These are phyloP conservation scores for Hyphopichia fennica DNA, from an alignment of 1,139 yeast genomes.

Conservation along the genomic window DNA sequence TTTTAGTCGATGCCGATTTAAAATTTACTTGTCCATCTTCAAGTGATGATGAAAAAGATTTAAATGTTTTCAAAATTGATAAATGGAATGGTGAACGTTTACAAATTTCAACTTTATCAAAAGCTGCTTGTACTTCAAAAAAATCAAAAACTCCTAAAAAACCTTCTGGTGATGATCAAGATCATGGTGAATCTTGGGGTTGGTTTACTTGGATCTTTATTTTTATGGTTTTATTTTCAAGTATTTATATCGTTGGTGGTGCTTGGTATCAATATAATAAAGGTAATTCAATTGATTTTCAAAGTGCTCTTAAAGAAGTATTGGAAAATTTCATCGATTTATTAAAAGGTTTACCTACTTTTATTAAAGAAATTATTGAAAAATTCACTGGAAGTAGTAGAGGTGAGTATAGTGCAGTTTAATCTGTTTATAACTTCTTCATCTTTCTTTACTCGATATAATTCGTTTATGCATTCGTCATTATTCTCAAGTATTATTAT, in stretches of 20 bases:
- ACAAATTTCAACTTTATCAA: slow-evolving; percentile 26
- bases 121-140: slow-evolving; percentile 38
- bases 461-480: too few relatives aligned
- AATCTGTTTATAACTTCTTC: not conserved
- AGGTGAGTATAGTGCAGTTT: slow-evolving; percentile 89
- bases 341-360: slow-evolving; percentile 66
- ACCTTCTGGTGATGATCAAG: slow-evolving; percentile 11
- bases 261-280: slow-evolving; percentile 73
- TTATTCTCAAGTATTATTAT: too few relatives aligned
- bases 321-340: slow-evolving; percentile 66
- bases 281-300: slow-evolving; percentile 52
- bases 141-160: slow-evolving; percentile 14
- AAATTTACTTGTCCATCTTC: slow-evolving; percentile 51
- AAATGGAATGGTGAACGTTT: slow-evolving; percentile 34
- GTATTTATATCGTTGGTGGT: slow-evolving; percentile 72
- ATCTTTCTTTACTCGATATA: too few relatives aligned
- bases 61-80: slow-evolving; percentile 24
- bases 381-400: slow-evolving; percentile 73
- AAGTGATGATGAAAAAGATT: slow-evolving; percentile 26
- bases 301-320: slow-evolving; percentile 64
- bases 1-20: slow-evolving; percentile 50
- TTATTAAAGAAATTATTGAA: slow-evolving; percentile 65
- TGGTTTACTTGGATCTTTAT: slow-evolving; percentile 78
- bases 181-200: slow-evolving; percentile 60
- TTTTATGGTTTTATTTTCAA: slow-evolving; percentile 63